Conservation (phyloP, 441 rosid species). For the Croton setiger region DNA sequence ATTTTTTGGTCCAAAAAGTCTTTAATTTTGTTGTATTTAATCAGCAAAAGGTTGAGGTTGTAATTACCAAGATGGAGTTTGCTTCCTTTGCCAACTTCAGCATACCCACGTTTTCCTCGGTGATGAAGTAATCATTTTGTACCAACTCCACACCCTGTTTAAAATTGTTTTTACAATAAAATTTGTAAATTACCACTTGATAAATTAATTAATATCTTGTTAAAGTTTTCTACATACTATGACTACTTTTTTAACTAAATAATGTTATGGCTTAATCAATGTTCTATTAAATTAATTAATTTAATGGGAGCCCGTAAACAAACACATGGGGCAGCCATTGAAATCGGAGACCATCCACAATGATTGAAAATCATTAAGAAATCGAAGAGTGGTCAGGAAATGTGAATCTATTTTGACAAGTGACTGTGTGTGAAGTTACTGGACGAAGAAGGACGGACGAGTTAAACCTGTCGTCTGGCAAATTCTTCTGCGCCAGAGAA, state of each 20-base stretch:
- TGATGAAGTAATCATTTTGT: constrained; percentile 73
- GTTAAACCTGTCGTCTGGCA: constrained; percentile 71
- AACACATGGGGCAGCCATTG: not conserved
- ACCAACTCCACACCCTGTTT: constrained; percentile 69
- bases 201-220: too few relatives aligned
- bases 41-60: not conserved
- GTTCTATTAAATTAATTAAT: too few relatives aligned
- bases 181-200: too few relatives aligned
- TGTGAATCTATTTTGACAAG: not conserved
- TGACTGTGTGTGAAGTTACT: not conserved
- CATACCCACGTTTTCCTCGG: constrained; percentile 84
- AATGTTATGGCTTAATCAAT: too few relatives aligned
- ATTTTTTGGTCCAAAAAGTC: not conserved
- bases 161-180: not conserved
- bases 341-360: too few relatives aligned
- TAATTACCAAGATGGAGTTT: constrained; percentile 70
- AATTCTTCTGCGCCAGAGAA: constrained; percentile 88
- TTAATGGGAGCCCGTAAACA: too few relatives aligned
- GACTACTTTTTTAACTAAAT: too few relatives aligned
- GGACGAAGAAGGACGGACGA: not conserved
- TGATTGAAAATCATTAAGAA: too few relatives aligned
- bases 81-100: constrained; percentile 80
- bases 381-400: too few relatives aligned
- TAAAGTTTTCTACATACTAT: too few relatives aligned
- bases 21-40: not conserved